Conservation (phyloP, 1,139 yeast species). For the Eremothecium gossypii region DNA sequence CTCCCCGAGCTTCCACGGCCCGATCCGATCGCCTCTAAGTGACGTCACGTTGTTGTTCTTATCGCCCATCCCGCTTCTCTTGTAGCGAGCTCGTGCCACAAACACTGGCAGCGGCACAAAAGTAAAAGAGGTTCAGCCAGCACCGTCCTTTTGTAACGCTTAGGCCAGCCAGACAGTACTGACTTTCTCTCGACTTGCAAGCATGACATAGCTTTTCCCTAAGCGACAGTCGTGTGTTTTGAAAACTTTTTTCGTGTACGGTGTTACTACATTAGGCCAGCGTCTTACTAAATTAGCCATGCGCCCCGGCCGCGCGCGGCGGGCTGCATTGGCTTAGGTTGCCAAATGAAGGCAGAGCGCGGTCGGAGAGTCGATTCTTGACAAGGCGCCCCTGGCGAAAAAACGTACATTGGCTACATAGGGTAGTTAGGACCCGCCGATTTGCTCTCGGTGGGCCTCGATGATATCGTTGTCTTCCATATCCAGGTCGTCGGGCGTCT, state of each 20-base stretch:
- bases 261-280: conserved; percentile 3
- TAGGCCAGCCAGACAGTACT: neutral
- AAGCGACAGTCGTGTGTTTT: neutral
- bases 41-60: conserved; percentile 6
- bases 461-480: conserved; percentile 93
- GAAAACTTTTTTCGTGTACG: conserved; percentile 4
- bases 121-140: too few species aligned
- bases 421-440: conserved; percentile 36
- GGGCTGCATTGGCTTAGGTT: too few species aligned
- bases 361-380: too few species aligned
- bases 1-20: conserved; percentile 95
- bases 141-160: conserved; percentile 1
- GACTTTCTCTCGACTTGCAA: neutral
- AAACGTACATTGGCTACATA: neutral
- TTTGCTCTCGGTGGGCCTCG: conserved; percentile 97
- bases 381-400: neutral
- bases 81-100: neutral
- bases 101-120: too few species aligned
- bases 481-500: conserved; percentile 87
- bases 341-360: too few species aligned
- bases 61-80: neutral
- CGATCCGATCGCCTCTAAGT: conserved; percentile 42
- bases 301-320: neutral
- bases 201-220: neutral
- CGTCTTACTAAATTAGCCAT: neutral